These are phyloP conservation scores for Geranium incanum DNA, from an alignment of 441 rosid species.

Conservation along the genomic window DNA sequence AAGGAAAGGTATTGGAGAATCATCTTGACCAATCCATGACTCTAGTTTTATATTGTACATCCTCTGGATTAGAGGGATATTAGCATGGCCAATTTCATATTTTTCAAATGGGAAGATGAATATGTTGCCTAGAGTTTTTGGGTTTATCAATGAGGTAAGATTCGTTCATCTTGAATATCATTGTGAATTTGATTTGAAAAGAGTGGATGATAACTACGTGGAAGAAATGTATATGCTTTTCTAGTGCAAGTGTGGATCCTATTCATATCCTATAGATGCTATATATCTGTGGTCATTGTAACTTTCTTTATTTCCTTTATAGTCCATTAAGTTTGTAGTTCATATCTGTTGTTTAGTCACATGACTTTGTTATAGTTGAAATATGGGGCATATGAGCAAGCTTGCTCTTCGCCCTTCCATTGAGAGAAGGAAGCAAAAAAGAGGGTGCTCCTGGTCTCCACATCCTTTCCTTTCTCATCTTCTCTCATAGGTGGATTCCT, in stretches of 20 bases:
- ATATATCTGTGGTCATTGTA: background rate
- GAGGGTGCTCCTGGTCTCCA: background rate
- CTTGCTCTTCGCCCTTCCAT: background rate
- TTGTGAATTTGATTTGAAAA: background rate
- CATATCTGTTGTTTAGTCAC: conserved; percentile 5
- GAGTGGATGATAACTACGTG: background rate
- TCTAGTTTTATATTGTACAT: too few relatives aligned
- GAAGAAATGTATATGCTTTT: background rate
- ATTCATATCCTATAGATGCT: background rate
- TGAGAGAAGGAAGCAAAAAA: background rate
- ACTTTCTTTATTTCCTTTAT: background rate
- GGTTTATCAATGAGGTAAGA: background rate
- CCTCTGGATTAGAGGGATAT: background rate
- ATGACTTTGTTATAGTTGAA: background rate
- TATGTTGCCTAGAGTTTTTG: background rate
- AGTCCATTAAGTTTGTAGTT: background rate
- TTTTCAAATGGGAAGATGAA: background rate
- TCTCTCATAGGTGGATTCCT: background rate
- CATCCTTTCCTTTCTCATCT: background rate
- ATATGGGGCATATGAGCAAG: conserved; percentile 1
- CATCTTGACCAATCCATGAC: too few relatives aligned
- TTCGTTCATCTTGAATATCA: background rate
- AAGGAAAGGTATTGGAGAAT: too few relatives aligned
- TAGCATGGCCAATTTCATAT: background rate
- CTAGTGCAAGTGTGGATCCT: conserved; percentile 6